These are phyloP conservation scores for Macroventuria anomochaeta DNA, from an alignment of 2,329 filamentous ascomycete genomes.

Conservation along the genomic window DNA sequence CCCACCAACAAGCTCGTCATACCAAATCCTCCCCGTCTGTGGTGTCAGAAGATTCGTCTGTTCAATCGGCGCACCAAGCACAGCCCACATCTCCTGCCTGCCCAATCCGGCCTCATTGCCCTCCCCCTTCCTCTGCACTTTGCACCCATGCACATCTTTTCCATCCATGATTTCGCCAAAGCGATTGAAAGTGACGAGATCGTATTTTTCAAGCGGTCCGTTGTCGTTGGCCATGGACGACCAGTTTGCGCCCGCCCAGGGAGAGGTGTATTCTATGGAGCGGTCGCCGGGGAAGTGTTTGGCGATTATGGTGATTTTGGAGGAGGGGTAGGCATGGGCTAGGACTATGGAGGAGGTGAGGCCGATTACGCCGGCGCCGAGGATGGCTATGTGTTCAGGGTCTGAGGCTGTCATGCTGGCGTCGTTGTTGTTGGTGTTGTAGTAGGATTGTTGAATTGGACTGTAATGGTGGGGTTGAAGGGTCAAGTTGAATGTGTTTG, in stretches of 20 bases:
- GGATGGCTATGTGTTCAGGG: slow-evolving; percentile 32
- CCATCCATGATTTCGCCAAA: slow-evolving; percentile 38
- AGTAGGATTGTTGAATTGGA: background rate
- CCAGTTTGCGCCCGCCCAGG: slow-evolving; percentile 86
- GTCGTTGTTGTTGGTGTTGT: background rate
- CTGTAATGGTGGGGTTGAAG: background rate
- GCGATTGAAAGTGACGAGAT: slow-evolving; percentile 39
- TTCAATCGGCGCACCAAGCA: slow-evolving; percentile 42
- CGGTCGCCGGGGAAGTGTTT: slow-evolving; percentile 96
- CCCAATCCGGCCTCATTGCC: slow-evolving; percentile 36
- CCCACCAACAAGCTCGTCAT: slow-evolving; percentile 51
- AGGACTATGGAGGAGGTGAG: slow-evolving; percentile 69
- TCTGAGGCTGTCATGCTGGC: slow-evolving; percentile 22
- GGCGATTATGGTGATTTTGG: slow-evolving; percentile 73
- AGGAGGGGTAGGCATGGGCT: slow-evolving; percentile 58
- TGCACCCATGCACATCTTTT: slow-evolving; percentile 27
- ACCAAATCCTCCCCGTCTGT: slow-evolving; percentile 52
- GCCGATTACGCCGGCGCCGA: slow-evolving; percentile 68
- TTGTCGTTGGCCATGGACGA: slow-evolving; percentile 59
- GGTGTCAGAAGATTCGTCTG: slow-evolving; percentile 44
- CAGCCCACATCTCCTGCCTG: slow-evolving; percentile 36
- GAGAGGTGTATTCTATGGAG: slow-evolving; percentile 87
- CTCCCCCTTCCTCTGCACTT: slow-evolving; percentile 22
- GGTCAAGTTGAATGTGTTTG: background rate
- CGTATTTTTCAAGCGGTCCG: slow-evolving; percentile 40